Conservation (phyloP, 1,284 basidiomycete genomes). For the Fomitiporia mediterranea region DNA sequence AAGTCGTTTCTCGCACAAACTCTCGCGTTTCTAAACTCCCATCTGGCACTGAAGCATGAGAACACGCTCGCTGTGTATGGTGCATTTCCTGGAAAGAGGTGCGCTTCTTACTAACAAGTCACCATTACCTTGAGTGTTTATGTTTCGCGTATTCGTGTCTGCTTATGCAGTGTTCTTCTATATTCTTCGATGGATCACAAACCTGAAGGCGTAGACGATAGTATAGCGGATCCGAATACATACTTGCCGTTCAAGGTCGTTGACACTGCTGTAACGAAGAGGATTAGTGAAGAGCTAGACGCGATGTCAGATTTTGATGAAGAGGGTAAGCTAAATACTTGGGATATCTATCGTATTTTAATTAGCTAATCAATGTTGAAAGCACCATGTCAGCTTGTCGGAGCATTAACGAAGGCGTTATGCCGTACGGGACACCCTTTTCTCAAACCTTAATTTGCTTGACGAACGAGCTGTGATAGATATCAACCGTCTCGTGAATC, state of each 20-base stretch:
- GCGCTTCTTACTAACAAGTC: conserved; percentile 29
- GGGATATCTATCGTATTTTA: conserved; percentile 1
- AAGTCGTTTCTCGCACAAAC: conserved; percentile 72
- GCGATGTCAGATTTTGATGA: conserved; percentile 41
- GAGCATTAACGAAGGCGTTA: conserved; percentile 83
- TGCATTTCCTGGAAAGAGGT: conserved; percentile 80
- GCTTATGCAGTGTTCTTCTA: conserved; percentile 55
- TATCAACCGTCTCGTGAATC: conserved; percentile 71
- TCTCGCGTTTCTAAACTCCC: conserved; percentile 88
- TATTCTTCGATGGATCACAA: conserved; percentile 61
- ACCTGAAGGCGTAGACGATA: conserved; percentile 30
- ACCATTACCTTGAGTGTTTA: no score
- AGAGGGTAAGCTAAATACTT: conserved; percentile 39
- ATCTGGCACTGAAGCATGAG: conserved; percentile 86
- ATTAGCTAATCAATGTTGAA: conserved; percentile 8
- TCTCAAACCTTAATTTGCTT: not conserved
- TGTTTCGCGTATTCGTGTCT: conserved; percentile 1
- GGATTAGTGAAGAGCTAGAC: conserved; percentile 60
- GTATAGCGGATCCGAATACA: conserved; percentile 65
- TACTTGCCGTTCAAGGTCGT: conserved; percentile 81
- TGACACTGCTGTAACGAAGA: conserved; percentile 59
- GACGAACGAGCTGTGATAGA: conserved; percentile 44
- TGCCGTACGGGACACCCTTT: conserved; percentile 62
- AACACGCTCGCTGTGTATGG: conserved; percentile 92
- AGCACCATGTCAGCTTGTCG: conserved; percentile 75